Evolutionary conservation across 768 basidiomycete species (phyloP).

Genomic region (Lactarius pseudohatsudake): DNA sequence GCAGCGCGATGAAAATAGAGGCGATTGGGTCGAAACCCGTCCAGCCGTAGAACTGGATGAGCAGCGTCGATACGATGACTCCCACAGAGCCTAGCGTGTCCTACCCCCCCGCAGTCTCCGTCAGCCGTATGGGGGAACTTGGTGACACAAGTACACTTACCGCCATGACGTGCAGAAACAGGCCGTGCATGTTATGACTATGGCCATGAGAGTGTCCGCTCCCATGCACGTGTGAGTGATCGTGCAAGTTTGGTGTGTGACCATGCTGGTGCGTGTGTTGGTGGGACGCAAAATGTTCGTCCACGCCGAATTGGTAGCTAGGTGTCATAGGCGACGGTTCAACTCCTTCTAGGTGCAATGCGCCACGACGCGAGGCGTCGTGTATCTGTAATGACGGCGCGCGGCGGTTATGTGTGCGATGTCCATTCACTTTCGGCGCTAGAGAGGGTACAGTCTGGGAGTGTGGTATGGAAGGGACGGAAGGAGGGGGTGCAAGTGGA

Average conservation of each 20-base stretch:
- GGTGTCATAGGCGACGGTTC: slow-evolving; percentile 62
- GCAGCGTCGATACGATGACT: slow-evolving; percentile 93
- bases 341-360: slow-evolving; percentile 23
- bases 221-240: slow-evolving; percentile 49
- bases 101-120: slow-evolving; percentile 38
- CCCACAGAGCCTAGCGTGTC: slow-evolving; percentile 97
- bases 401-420: slow-evolving; percentile 17
- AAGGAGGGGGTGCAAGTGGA: slow-evolving; percentile 28
- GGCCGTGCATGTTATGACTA: slow-evolving; percentile 98
- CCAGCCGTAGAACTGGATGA: slow-evolving; percentile 97
- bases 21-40: slow-evolving; percentile 99
- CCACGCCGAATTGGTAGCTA: slow-evolving; percentile 54
- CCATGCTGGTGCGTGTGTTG: slow-evolving; percentile 36
- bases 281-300: slow-evolving; percentile 50
- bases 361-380: slow-evolving; percentile 10
- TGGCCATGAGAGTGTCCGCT: slow-evolving; percentile 64
- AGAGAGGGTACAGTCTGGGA: slow-evolving; percentile 22
- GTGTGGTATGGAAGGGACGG: slow-evolving; percentile 32
- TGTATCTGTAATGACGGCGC: slow-evolving; percentile 28
- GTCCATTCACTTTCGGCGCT: slow-evolving; percentile 1
- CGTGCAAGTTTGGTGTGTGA: slow-evolving; percentile 47
- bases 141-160: slow-evolving; percentile 37
- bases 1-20: slow-evolving; percentile 89
- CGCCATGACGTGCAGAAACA: slow-evolving; percentile 97
- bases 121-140: neutral